These are phyloP conservation scores for Macrolepiota albuminosa DNA, from an alignment of 768 basidiomycete species.

Conservation along the genomic window DNA sequence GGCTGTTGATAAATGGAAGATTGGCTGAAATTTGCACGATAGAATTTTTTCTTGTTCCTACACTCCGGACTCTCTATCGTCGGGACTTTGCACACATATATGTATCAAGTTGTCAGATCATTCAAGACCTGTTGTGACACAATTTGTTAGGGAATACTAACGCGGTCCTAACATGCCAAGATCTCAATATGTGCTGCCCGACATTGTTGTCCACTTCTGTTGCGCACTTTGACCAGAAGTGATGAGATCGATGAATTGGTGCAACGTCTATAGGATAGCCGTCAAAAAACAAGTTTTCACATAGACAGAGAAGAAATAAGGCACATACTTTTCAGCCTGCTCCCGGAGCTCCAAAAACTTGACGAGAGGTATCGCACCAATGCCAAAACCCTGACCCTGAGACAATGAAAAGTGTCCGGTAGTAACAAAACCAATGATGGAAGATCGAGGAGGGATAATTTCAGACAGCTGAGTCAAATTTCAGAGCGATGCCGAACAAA, in stretches of 20 bases:
- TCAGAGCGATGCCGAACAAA: background rate
- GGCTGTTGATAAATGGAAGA: conserved; percentile 75
- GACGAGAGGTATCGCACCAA: conserved; percentile 66
- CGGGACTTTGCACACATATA: conserved; percentile 4
- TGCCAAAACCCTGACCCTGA: conserved; percentile 70
- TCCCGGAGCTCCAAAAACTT: conserved; percentile 46
- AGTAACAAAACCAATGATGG: conserved; percentile 78
- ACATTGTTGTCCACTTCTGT: conserved; percentile 50
- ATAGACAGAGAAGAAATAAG: background rate
- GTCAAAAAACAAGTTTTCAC: background rate
- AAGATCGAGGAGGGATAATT: conserved; percentile 31
- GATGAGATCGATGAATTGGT: conserved; percentile 23
- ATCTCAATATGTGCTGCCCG: conserved; percentile 44
- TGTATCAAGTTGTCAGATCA: background rate
- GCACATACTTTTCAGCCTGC: conserved; percentile 36
- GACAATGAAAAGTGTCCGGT: conserved; percentile 81
- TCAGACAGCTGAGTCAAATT: conserved; percentile 37
- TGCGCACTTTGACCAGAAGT: conserved; percentile 60
- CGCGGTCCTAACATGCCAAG: conserved; percentile 13
- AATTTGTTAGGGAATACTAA: background rate
- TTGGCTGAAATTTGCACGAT: conserved; percentile 25
- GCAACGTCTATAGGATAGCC: conserved; percentile 19
- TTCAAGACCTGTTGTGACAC: background rate
- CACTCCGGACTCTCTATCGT: conserved; percentile 1
- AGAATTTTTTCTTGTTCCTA: background rate